Conservation (phyloP, 2,329 filamentous ascomycete genomes). For the Xylariaceae sp. region DNA sequence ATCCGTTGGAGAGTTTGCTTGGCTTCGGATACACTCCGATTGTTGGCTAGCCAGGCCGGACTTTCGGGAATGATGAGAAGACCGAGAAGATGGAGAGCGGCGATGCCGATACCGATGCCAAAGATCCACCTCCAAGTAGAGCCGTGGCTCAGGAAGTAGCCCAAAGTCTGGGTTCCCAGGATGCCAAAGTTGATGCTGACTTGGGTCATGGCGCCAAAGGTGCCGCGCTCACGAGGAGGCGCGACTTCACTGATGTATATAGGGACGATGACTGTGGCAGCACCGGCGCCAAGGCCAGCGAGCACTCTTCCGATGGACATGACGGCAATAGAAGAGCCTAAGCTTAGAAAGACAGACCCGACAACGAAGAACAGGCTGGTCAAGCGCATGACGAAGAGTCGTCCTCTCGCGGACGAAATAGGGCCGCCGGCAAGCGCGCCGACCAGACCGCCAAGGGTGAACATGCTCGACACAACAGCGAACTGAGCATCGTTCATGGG, state of each 20-base stretch:
- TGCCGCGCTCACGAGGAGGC: conserved; percentile 66
- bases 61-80: conserved; percentile 80
- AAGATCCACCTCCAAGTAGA: conserved; percentile 81
- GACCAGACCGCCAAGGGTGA: conserved; percentile 80
- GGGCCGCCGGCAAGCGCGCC: conserved; percentile 80
- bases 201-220: conserved; percentile 83
- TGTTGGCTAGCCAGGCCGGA: conserved; percentile 78
- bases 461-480: conserved; percentile 83
- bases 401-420: conserved; percentile 70
- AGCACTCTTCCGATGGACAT: conserved; percentile 73
- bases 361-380: conserved; percentile 71
- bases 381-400: conserved; percentile 70
- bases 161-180: conserved; percentile 73
- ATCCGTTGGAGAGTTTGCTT: conserved; percentile 68
- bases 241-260: conserved; percentile 92
- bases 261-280: conserved; percentile 86
- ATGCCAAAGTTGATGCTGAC: conserved; percentile 93
- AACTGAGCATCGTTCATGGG: conserved; percentile 79
- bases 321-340: conserved; percentile 62
- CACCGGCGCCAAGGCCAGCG: conserved; percentile 79
- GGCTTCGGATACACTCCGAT: conserved; percentile 57
- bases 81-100: conserved; percentile 61
- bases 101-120: conserved; percentile 66
- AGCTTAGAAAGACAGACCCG: conserved; percentile 71
- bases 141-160: conserved; percentile 80